phyloP scores from a whole-genome alignment of 2,329 filamentous ascomycete genomes.

The Diaporthe sp. region DNA sequence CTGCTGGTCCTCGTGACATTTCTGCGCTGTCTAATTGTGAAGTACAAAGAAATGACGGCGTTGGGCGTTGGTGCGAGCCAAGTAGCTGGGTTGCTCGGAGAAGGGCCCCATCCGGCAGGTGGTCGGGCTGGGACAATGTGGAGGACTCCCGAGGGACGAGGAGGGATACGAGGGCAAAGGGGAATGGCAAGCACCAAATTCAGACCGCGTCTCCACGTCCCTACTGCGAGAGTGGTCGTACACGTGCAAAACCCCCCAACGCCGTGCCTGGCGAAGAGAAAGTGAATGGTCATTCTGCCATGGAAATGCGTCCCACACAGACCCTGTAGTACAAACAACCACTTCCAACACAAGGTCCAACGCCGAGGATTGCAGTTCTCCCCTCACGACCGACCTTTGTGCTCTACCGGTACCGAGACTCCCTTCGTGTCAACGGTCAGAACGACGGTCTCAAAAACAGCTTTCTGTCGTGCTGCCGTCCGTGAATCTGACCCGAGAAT shows the following conservation, averaged over 20 bases:
- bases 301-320: neutral
- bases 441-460: neutral
- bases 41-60: neutral
- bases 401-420: neutral
- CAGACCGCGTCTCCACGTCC: neutral
- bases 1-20: neutral
- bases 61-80: constrained; percentile 10
- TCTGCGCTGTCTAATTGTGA: neutral
- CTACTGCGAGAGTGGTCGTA: neutral
- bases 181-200: neutral
- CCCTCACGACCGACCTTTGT: neutral
- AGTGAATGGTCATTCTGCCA: neutral
- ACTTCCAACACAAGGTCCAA: neutral
- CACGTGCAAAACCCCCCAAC: neutral
- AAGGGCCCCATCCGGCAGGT: constrained; percentile 24
- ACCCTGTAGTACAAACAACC: neutral
- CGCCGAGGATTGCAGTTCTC: constrained; percentile 1
- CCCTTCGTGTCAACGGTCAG: neutral
- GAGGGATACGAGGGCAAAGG: constrained; percentile 16
- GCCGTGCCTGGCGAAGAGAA: neutral
- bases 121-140: neutral
- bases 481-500: neutral
- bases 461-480: neutral
- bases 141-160: neutral
- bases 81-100: constrained; percentile 25